Evolutionary conservation across 1,139 yeast species (phyloP), one percentile per base, ranked within the genome.

Genomic region (Debaryomyces sp.): DNA sequence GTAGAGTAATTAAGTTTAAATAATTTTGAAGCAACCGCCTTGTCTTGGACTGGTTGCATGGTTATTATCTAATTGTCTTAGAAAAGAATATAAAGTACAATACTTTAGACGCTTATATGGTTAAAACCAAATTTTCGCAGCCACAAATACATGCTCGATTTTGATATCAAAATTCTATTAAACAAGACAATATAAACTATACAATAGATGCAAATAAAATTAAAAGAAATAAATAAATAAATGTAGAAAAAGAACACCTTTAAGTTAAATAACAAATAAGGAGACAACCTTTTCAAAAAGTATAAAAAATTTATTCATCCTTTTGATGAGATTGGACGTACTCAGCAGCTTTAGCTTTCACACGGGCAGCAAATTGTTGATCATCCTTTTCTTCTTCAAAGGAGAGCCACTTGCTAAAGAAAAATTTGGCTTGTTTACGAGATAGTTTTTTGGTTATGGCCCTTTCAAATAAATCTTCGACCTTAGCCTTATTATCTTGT

Each of bases 361-460:
- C 97, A 55, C 88, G 85, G 55, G 89, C 95, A 51, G 83, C 80
- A 54, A 86, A 82, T 70, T 84, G 87, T 48, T 77, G 81, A 62
- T 89, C 95, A 17, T 82, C 84, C 52, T 75, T 66, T 50, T 78
- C 79, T 62, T 87, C 92, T 70, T 91, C 97, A 62, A 75, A 88
- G 18, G 79, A 73, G 53, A 90, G 80, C 98, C 98, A 92, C 64
- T 94, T 94, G 61, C 85, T 89, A 74, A 91, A 92, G 80, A 94
- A 89, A 74, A 89, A 90, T 70, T 89, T 91, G 58, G 97, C 97
- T 71, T 91, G 97, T 67, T 92, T 94, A 68, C 87, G 82, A n/a
- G 88, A 78, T 50, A 92, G 69, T 68, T 88, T 89, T 67, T 80
- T 83, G 23, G 73, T 60, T 48, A 82, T 66, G 6, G 87, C 90